phyloP scores from a whole-genome alignment of 2,329 filamentous ascomycete genomes.

The Aspergillus cejpii region DNA sequence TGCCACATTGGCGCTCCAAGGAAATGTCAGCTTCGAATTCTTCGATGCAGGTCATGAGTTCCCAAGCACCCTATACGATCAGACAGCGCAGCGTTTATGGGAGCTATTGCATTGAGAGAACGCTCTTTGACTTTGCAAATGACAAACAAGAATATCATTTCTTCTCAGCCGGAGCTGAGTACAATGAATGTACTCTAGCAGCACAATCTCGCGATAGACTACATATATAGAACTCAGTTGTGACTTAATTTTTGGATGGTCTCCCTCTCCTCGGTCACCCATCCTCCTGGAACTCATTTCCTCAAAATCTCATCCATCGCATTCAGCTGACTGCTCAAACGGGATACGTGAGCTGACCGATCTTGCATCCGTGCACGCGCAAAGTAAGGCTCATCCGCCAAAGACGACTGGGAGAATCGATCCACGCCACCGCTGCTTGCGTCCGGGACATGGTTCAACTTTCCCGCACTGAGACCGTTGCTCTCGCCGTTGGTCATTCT shows the following conservation, averaged over 20 bases:
- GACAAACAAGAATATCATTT: neutral
- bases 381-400: constrained; percentile 30
- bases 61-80: constrained; percentile 54
- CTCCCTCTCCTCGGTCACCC: constrained; percentile 1
- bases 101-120: constrained; percentile 26
- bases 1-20: constrained; percentile 51
- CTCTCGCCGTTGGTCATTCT: constrained; percentile 22
- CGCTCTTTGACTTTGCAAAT: neutral
- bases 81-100: constrained; percentile 51
- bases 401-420: constrained; percentile 23
- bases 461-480: constrained; percentile 22
- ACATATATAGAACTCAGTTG: constrained; percentile 9
- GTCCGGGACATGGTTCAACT: constrained; percentile 25
- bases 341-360: constrained; percentile 25
- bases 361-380: constrained; percentile 27
- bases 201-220: constrained; percentile 6
- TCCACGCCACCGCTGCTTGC: constrained; percentile 20
- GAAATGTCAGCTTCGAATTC: constrained; percentile 52
- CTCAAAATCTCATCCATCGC: constrained; percentile 27
- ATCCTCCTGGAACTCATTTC: constrained; percentile 10
- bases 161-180: neutral
- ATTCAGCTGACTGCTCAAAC: constrained; percentile 28
- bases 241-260: constrained; percentile 1
- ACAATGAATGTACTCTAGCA: constrained; percentile 4
- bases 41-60: constrained; percentile 64